These are phyloP conservation scores for Trametes hirsuta DNA, from an alignment of 1,284 basidiomycete species.

Conservation along the genomic window DNA sequence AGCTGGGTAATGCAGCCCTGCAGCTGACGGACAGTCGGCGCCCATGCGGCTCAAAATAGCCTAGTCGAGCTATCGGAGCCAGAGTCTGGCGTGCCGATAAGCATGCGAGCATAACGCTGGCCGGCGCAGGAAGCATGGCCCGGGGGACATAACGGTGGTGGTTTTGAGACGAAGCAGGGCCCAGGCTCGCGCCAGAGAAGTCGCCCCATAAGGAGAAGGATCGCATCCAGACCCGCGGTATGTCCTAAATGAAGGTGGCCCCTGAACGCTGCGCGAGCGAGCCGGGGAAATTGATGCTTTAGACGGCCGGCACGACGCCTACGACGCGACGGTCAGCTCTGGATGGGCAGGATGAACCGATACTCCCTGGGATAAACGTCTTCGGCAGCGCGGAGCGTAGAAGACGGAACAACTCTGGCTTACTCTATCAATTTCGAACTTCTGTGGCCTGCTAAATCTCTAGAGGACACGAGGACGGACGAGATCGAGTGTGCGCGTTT, in stretches of 20 bases:
- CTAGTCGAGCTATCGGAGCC: conserved; percentile 6
- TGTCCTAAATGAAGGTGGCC: neutral
- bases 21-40: conserved; percentile 20
- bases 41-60: conserved; percentile 17
- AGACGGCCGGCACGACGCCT: neutral
- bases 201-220: conserved; percentile 4
- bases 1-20: conserved; percentile 15
- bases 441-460: neutral
- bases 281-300: neutral
- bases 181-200: neutral
- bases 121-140: conserved; percentile 4
- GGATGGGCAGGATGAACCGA: neutral
- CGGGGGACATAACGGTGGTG: neutral
- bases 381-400: neutral
- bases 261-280: neutral
- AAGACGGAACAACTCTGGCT: neutral
- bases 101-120: conserved; percentile 18
- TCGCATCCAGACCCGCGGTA: neutral
- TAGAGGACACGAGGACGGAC: neutral
- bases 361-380: neutral
- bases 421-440: conserved; percentile 6
- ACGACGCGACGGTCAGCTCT: neutral
- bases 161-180: neutral
- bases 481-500: neutral
- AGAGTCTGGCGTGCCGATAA: conserved; percentile 16